Evolutionary conservation across 2,329 filamentous ascomycete genomes (phyloP), one percentile per base, ranked within the genome.

Genomic region (Alternaria infectoria): DNA sequence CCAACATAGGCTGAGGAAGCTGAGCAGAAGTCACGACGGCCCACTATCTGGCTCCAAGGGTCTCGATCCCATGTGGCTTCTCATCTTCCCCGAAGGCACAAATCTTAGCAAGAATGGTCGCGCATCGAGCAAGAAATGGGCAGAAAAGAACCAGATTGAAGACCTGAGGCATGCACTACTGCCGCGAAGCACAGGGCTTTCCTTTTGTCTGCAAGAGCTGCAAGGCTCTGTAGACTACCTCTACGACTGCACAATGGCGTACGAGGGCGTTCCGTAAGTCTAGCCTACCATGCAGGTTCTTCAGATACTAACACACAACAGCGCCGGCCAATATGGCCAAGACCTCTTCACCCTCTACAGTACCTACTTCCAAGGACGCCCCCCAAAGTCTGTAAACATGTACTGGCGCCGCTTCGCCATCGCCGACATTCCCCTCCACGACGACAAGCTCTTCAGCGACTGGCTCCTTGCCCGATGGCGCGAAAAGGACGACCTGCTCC

Each of bases 321-420:
- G 81, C 19, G 73, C 70, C 21, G 82, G 83, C 50, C 86, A 90
- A 73, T 97, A 90, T 70, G 94, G 93, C 25, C 93, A 97, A 77
- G 89, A 96, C 54, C 89, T 92, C 74, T 98, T 96, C 80, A 93
- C 92, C 1, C 86, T 99, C 6, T 87, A 88, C 2, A 92, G 92
- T 61, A 96, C 93, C 26, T 98, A 96, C 79, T 90, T 97, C 69
- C 88, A 96, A 78, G 95, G 96, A 46, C 90, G 92, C 0, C 90
- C 93, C 0, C 96, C 96, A 6, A 97, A 93, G 78, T 97, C 93
- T 3, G 93, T 98, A 72, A 97, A 97, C 81, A 93, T 98, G 83
- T 90, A 97, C 82, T 99, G 95, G 94, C 89, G 96, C 57, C 90
- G 94, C 19, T 98, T 97, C 81, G 86, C 87, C 23, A 76, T 97